Base-by-base conservation (phyloP, 805 yeast species). In the Saturnispora dispora region DNA sequence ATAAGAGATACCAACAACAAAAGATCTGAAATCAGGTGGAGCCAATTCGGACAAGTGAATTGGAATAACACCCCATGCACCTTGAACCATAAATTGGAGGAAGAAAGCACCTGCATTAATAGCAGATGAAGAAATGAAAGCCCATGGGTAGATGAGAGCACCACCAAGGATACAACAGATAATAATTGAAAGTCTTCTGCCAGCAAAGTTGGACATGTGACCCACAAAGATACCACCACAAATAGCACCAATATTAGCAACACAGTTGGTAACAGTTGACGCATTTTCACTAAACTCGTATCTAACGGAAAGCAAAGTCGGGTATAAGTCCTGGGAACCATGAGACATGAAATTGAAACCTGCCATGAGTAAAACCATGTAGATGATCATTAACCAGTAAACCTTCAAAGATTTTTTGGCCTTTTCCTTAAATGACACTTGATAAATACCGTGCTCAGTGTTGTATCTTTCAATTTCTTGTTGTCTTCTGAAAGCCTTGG, bases 21-120 rank as follows among this genome's bases (percentile, higher is more conserved):
- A 78, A 8, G 86, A 73, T 64, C 82, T 72, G 67, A 76, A 79
- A 53, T 77, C 79, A 20, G 83, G 81, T 52, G 82, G 82, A 40
- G 83, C 73, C 55, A 82, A 70, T 64, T 80, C 85, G 3, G 80
- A 71, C 50, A 82, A 67, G 63, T 81, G 83, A 52, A 79, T 71
- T 50, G 86, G 86, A 50, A 77, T 71, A 41, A 79, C 81, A 58
- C 86, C 86, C 82, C 84, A 82, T 27, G 82, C 79, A 59, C 86
- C 86, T 66, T 80, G 85, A 49, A 82, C 85, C 53, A 75, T 77
- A 60, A 77, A 77, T 60, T 81, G 85, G 53, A 81, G 64, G 67
- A 78, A 79, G 63, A 81, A 80, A 1, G 69, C 84, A 55, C 82
- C 83, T 0, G 82, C 83, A 56, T 76, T 75, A 52, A 77, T 73